A percentile compares a stretch with the other conserved stretches of the same genome.
phyloP scores from a whole-genome alignment of 306 rosid species.

The Prunus davidiana region DNA sequence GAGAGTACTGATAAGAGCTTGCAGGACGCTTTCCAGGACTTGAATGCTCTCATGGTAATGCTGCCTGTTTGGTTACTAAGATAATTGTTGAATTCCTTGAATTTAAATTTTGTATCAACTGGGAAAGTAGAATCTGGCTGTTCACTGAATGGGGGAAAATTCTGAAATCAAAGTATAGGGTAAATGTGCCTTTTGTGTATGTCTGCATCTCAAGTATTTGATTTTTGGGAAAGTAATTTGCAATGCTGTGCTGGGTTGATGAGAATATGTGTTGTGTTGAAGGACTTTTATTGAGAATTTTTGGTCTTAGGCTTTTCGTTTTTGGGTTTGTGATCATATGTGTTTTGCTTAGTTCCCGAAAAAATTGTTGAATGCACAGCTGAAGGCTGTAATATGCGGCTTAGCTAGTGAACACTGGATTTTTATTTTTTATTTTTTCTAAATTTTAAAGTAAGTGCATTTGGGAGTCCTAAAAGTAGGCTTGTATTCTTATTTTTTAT shows the following conservation, averaged over 20 bases:
- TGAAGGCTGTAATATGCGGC: too few relatives aligned
- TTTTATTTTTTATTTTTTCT: too few relatives aligned
- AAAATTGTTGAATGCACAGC: too few relatives aligned
- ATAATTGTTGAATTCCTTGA: not conserved
- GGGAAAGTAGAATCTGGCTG: not conserved
- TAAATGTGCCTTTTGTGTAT: too few relatives aligned
- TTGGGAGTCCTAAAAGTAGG: not conserved
- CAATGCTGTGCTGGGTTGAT: not conserved
- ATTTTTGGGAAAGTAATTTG: not conserved
- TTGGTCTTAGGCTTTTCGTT: not conserved
- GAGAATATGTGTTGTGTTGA: not conserved
- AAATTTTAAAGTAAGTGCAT: not conserved
- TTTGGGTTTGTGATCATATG: not conserved
- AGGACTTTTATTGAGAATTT: not conserved
- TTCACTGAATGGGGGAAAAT: not conserved
- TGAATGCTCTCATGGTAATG: conserved; percentile 93
- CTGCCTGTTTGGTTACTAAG: not conserved
- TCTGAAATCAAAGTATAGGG: not conserved
- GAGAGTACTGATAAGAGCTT: conserved; percentile 95
- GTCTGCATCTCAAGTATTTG: not conserved
- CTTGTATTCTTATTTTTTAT: not conserved
- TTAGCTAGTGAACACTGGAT: too few relatives aligned
- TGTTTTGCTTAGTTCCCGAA: too few relatives aligned
- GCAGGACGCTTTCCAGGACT: conserved; percentile 96
- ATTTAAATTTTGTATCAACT: not conserved